These are phyloP conservation scores for Hypoxylon sp. DNA, from an alignment of 2,329 filamentous ascomycete genomes.

Conservation along the genomic window DNA sequence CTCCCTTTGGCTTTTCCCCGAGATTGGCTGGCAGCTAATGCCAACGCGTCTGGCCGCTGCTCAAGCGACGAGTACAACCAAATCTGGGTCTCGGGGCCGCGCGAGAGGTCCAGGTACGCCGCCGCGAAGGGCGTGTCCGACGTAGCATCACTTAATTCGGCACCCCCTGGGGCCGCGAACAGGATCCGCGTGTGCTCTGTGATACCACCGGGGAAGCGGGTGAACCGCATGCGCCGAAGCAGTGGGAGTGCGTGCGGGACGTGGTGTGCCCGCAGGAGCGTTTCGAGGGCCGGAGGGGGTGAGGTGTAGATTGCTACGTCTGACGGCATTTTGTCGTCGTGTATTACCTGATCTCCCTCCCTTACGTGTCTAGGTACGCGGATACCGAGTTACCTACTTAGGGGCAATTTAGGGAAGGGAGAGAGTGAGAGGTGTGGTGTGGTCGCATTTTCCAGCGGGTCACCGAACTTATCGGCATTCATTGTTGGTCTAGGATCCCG, in stretches of 20 bases:
- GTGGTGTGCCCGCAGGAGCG: conserved; percentile 61
- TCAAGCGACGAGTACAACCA: conserved; percentile 73
- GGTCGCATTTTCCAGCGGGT: conserved; percentile 7
- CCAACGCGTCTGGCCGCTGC: conserved; percentile 22
- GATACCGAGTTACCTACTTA: neutral
- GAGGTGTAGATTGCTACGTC: conserved; percentile 50
- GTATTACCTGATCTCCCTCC: neutral
- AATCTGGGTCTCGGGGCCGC: conserved; percentile 73
- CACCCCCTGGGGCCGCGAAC: conserved; percentile 43
- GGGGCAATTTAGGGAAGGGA: neutral
- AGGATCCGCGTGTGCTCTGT: conserved; percentile 62
- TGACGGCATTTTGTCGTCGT: conserved; percentile 17
- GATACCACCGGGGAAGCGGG: conserved; percentile 59
- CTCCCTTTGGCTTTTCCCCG: neutral
- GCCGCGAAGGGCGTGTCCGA: conserved; percentile 62
- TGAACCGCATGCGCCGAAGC: conserved; percentile 74
- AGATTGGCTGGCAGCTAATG: neutral
- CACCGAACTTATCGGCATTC: conserved; percentile 26
- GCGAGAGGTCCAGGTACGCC: conserved; percentile 73
- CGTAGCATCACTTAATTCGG: neutral
- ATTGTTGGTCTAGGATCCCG: neutral
- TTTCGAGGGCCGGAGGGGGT: conserved; percentile 59
- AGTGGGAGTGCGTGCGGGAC: conserved; percentile 73
- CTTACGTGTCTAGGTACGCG: neutral
- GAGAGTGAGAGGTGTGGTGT: neutral